A percentile compares a stretch with the other conserved stretches of the same genome.
Evolutionary conservation across 2,329 filamentous ascomycete species (phyloP).

Genomic region (Chaetomium globosum): DNA sequence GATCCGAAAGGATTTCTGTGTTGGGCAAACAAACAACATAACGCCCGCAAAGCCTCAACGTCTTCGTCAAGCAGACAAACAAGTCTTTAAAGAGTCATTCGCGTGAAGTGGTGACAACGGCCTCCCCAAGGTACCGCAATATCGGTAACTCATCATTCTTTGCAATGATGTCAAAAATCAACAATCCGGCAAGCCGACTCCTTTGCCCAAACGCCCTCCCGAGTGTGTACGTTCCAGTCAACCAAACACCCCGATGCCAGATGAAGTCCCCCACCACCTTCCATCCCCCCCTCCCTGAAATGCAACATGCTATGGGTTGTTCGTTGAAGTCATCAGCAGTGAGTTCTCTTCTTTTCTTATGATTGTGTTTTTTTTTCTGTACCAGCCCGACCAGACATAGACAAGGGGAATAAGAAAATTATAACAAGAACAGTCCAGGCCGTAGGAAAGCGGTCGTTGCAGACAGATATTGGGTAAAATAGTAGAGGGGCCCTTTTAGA

Average conservation of each 20-base stretch:
- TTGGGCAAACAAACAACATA: neutral
- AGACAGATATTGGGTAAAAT: conserved; percentile 4
- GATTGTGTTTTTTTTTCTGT: conserved; percentile 28
- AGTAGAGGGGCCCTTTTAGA: conserved; percentile 2
- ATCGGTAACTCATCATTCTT: conserved; percentile 27
- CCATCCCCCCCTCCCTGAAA: conserved; percentile 29
- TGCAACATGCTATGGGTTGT: conserved; percentile 38
- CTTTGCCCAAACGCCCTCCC: conserved; percentile 33
- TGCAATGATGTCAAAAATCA: conserved; percentile 24
- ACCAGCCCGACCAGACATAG: conserved; percentile 24
- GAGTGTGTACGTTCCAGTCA: conserved; percentile 30
- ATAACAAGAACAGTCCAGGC: conserved; percentile 15
- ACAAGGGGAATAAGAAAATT: conserved; percentile 16
- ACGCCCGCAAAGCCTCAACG: neutral
- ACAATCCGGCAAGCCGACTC: conserved; percentile 18
- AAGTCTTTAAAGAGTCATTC: neutral
- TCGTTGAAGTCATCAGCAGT: conserved; percentile 33
- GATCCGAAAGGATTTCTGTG: neutral
- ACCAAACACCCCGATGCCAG: conserved; percentile 33
- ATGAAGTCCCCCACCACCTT: conserved; percentile 25
- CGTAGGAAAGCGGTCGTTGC: conserved; percentile 16
- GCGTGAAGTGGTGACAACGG: neutral
- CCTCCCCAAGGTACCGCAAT: conserved; percentile 6
- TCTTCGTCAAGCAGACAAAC: neutral
- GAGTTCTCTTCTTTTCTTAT: conserved; percentile 31